These are phyloP conservation scores for Talaromyces piceae DNA, from an alignment of 2,329 filamentous ascomycete species.

Conservation along the genomic window DNA sequence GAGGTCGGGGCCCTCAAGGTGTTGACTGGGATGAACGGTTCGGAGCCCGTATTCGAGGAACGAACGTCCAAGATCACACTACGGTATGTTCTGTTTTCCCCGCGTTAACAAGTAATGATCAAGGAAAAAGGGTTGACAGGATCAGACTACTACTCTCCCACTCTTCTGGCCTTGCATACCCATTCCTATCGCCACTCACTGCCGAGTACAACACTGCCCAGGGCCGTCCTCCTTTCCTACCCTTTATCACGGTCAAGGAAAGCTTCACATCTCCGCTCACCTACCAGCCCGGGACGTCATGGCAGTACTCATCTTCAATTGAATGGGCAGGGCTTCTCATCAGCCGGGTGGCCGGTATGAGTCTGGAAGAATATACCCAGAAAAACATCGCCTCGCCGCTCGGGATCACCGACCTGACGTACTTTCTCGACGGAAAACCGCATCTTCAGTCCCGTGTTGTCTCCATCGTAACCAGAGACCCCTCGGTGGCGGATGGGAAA, in stretches of 20 bases:
- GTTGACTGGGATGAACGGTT: constrained; percentile 3
- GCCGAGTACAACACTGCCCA: neutral
- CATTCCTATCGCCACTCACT: neutral
- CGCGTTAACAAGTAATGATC: too few species aligned
- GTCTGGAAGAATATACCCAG: constrained; percentile 5
- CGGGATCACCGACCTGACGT: constrained; percentile 6
- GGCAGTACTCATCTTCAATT: constrained; percentile 1
- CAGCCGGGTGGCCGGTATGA: neutral
- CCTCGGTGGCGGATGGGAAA: neutral
- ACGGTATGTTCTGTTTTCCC: constrained; percentile 1
- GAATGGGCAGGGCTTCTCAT: constrained; percentile 6
- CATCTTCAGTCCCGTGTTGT: neutral
- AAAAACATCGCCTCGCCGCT: constrained; percentile 3
- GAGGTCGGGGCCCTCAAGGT: constrained; percentile 5
- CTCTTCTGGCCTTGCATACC: constrained; percentile 5
- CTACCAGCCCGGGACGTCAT: constrained; percentile 1
- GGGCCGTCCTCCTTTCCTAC: neutral
- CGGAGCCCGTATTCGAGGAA: constrained; percentile 2
- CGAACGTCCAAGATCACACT: constrained; percentile 1
- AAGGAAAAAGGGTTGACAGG: neutral
- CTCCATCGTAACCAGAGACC: neutral
- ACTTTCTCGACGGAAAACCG: neutral
- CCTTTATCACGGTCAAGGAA: neutral
- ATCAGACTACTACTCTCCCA: constrained; percentile 5
- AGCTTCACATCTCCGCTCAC: constrained; percentile 4